A percentile compares a stretch with the other conserved stretches of the same genome.
phyloP scores from a whole-genome alignment of 2,329 filamentous ascomycete genomes.

The Xylaria sp. region DNA sequence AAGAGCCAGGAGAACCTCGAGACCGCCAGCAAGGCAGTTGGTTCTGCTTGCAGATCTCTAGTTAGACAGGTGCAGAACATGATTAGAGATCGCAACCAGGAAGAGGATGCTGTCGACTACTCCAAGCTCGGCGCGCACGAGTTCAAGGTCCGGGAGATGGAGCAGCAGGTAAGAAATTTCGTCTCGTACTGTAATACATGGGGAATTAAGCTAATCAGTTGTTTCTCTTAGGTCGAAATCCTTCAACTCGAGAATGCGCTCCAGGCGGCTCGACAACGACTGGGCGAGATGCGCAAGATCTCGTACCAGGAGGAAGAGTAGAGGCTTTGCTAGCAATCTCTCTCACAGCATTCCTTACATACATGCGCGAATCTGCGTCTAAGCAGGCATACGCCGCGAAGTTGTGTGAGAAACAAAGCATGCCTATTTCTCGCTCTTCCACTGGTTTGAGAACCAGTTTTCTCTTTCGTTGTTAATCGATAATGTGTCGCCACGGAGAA shows the following conservation, averaged over 20 bases:
- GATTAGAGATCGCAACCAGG: constrained; percentile 78
- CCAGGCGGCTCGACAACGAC: constrained; percentile 67
- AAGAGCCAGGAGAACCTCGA: constrained; percentile 92
- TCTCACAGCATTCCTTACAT: background rate
- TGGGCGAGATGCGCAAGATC: constrained; percentile 98
- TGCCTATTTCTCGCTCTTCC: no score
- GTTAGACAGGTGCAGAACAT: constrained; percentile 92
- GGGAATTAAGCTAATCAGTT: constrained; percentile 20
- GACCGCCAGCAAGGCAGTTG: constrained; percentile 86
- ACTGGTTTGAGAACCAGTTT: background rate
- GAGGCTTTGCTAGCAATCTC: background rate
- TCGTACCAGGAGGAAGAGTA: constrained; percentile 74
- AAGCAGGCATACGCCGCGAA: no score
- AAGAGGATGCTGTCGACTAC: constrained; percentile 84
- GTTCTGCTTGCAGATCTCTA: constrained; percentile 76
- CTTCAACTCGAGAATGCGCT: constrained; percentile 88
- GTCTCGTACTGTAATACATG: background rate
- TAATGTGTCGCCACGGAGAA: no score
- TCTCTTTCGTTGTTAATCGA: background rate
- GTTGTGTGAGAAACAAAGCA: no score
- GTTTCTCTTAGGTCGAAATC: constrained; percentile 73
- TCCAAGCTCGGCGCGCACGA: constrained; percentile 82
- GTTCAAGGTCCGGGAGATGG: constrained; percentile 99
- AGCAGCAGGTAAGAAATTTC: constrained; percentile 74
- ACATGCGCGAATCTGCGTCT: no score